Conservation (phyloP, 2,329 filamentous ascomycete species). For the Madurella fahalii region DNA sequence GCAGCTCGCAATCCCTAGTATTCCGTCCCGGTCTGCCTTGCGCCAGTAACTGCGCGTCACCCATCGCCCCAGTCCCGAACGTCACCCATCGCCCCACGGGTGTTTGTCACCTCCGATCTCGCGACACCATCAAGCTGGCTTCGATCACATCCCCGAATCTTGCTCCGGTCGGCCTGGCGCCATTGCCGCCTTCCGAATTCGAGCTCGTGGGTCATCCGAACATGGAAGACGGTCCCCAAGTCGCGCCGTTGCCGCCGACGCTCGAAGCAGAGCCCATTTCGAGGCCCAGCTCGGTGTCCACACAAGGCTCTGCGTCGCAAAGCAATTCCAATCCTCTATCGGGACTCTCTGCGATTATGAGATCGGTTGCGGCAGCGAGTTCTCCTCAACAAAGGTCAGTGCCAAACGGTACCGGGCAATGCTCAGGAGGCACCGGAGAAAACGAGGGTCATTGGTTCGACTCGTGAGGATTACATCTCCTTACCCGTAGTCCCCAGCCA, state of each 20-base stretch:
- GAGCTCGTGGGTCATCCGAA: constrained; percentile 28
- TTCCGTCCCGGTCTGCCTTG: neutral
- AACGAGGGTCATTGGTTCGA: neutral
- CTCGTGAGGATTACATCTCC: neutral
- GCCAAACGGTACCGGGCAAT: neutral
- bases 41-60: neutral
- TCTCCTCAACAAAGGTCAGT: constrained; percentile 47
- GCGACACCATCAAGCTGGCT: constrained; percentile 28
- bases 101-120: neutral
- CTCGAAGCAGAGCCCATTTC: constrained; percentile 50
- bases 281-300: constrained; percentile 47
- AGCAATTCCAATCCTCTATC: constrained; percentile 40
- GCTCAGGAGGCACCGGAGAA: neutral
- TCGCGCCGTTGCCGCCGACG: constrained; percentile 35
- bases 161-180: constrained; percentile 12
- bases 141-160: constrained; percentile 20
- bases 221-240: constrained; percentile 47
- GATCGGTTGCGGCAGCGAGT: constrained; percentile 31
- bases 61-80: neutral
- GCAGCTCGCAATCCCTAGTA: neutral
- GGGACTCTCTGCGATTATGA: constrained; percentile 43
- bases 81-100: neutral
- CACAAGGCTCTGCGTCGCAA: constrained; percentile 36
- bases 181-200: constrained; percentile 25
- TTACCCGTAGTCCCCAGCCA: too few relatives aligned